Conservation (phyloP, 768 basidiomycete genomes). For the Sporobolomyces pararoseus region DNA sequence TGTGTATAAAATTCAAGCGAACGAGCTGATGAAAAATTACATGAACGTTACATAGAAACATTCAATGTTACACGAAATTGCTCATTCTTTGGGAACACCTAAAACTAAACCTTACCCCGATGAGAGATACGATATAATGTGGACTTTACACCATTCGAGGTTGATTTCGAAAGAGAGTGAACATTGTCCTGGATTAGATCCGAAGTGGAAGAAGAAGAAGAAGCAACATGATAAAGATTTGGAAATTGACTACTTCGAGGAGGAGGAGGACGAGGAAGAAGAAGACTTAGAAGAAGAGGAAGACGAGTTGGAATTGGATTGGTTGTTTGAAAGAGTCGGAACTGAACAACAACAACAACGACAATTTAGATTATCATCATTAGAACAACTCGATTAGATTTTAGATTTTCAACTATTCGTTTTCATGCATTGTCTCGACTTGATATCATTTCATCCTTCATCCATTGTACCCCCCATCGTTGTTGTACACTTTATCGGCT, state of each 20-base stretch:
- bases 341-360: no score
- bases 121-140: constrained; percentile 41
- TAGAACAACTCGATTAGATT: no score
- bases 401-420: no score
- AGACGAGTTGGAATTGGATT: constrained; percentile 4
- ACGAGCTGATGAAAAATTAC: no score
- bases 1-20: no score
- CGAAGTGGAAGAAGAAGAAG: background rate
- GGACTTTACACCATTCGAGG: constrained; percentile 20
- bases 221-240: constrained; percentile 33
- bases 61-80: constrained; percentile 29
- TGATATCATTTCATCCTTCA: no score
- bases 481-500: no score
- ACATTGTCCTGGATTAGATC: constrained; percentile 34
- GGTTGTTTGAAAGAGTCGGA: background rate
- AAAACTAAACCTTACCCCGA: constrained; percentile 29
- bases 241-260: constrained; percentile 7
- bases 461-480: no score
- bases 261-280: background rate
- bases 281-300: constrained; percentile 4
- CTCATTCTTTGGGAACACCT: constrained; percentile 20
- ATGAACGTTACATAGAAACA: no score
- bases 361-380: background rate
- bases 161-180: constrained; percentile 39
- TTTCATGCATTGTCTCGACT: no score